Base-by-base conservation (phyloP, 148 eudicot species). In the Fagopyrum tataricum region DNA sequence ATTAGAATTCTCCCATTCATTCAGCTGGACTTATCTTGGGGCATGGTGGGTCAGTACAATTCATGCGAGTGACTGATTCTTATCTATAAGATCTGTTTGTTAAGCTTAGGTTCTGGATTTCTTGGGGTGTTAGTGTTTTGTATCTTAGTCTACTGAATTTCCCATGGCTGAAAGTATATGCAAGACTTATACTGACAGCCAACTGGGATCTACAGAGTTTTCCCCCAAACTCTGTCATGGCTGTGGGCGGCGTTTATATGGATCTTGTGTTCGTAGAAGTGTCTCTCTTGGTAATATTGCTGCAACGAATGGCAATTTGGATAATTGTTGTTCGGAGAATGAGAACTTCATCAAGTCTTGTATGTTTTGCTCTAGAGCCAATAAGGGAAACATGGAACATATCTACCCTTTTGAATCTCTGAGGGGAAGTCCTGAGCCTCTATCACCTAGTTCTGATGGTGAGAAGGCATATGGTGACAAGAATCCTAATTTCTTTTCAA, bases 361-460 rank as follows among this genome's bases (percentile, higher is more conserved):
- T 79, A 84, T 85, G 55, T 76, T 88, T 55, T 93, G 98, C 77
- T 82, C 71, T 12, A 85, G 83, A 79, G 55, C 77, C 37, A 74
- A 75, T 31, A 80, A 82, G 74, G 86, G 76, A 79, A 81, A 73
- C 71, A 84, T 80, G 76, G 95, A 80, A 24, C 91, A 89, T 71
- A 76, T 91, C 21, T 81, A 87, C 77, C 98, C 98, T 46, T 81
- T 87, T 43, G 91, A 89, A 66, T 89, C 98, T 59, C 90, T 96
- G 6, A 77, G 84, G 46, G 81, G 70, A 42, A 89, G 92, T 74
- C 90, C 91, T 42, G 95, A 89, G 75, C 86, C 90, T 14, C 82
- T 81, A 6, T 85, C 90, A 14, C 88, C 89, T 37, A 64, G 67
- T 80, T 77, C 67, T 56, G 78, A 64, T 61, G 75, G 68, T 41